A percentile compares a stretch with the other conserved stretches of the same genome.
Evolutionary conservation across 2,329 filamentous ascomycete species (phyloP).

Genomic region (Pyrenochaeta sp.): DNA sequence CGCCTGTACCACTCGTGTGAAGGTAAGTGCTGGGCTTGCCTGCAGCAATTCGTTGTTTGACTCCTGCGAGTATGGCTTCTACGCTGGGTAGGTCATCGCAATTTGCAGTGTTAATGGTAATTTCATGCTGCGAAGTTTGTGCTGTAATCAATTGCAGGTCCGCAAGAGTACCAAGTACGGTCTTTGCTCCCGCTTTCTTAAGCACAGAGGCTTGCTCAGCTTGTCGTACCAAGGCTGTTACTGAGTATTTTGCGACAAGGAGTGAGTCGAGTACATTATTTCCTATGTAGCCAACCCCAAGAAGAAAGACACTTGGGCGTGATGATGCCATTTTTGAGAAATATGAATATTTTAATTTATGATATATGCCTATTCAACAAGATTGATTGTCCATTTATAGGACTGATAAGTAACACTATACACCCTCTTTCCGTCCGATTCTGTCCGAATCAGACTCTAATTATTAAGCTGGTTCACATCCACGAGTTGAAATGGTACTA

Average conservation of each 20-base stretch:
- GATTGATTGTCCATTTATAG: no score
- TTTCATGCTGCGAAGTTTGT: conserved; percentile 6
- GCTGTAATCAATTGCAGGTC: conserved; percentile 6
- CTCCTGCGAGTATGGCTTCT: conserved; percentile 54
- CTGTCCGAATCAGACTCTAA: no score
- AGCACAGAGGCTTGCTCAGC: conserved; percentile 50
- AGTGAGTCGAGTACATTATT: conserved; percentile 56
- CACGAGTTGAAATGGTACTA: no score
- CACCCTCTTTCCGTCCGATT: no score
- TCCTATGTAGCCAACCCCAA: conserved; percentile 58
- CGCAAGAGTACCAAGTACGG: conserved; percentile 40
- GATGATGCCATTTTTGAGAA: no score
- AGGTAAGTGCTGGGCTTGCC: conserved; percentile 55
- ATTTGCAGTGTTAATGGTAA: conserved; percentile 56
- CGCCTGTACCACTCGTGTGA: conserved; percentile 56
- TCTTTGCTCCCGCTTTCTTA: conserved; percentile 44
- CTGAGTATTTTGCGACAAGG: conserved; percentile 46
- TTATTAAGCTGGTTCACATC: no score
- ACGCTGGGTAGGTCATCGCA: conserved; percentile 57
- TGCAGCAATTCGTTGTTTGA: conserved; percentile 46
- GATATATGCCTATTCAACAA: no score
- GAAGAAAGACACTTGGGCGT: conserved; percentile 45
- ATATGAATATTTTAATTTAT: no score
- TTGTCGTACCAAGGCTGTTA: conserved; percentile 54
- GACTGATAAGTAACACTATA: no score